Percentiles rank a stretch among this genome's conserved stretches.
These are phyloP conservation scores for Phytophthora chlamydospora DNA, from an alignment of 352 stramenopile species.

Conservation along the genomic window DNA sequence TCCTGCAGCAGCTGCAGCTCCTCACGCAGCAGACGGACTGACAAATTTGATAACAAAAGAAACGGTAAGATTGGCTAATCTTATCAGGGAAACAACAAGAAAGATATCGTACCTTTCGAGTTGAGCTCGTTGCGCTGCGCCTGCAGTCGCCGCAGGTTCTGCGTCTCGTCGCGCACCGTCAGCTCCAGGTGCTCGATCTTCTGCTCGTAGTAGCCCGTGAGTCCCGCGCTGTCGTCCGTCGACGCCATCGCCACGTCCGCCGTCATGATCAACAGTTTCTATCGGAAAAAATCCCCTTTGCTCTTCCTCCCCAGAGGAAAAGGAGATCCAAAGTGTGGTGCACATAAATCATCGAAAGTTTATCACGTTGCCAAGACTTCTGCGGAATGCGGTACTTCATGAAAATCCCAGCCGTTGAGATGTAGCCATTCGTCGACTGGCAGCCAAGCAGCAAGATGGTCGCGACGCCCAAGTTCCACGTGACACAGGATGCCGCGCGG, in stretches of 20 bases:
- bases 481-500: constrained; percentile 84
- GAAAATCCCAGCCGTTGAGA: constrained; percentile 1
- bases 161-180: constrained; percentile 93
- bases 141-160: constrained; percentile 98
- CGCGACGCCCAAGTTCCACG: constrained; percentile 80
- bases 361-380: too few relatives aligned
- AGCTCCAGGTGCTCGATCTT: constrained; percentile 97
- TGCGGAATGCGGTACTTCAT: too few relatives aligned
- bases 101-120: constrained; percentile 88
- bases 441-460: constrained; percentile 71
- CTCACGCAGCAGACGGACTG: constrained; percentile 97
- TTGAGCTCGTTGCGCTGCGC: constrained; percentile 99
- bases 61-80: constrained; percentile 12
- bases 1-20: constrained; percentile 99
- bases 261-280: constrained; percentile 30
- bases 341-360: constrained; percentile 1
- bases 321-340: constrained; percentile 33
- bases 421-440: constrained; percentile 46
- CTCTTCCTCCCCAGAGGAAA: constrained; percentile 1
- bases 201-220: constrained; percentile 94
- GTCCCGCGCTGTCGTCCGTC: constrained; percentile 47
- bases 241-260: constrained; percentile 48
- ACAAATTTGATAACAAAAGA: constrained; percentile 19
- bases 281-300: constrained; percentile 7
- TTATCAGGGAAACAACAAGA: constrained; percentile 12